phyloP scores from a whole-genome alignment of 306 rosid species.

The Prunus padus region DNA sequence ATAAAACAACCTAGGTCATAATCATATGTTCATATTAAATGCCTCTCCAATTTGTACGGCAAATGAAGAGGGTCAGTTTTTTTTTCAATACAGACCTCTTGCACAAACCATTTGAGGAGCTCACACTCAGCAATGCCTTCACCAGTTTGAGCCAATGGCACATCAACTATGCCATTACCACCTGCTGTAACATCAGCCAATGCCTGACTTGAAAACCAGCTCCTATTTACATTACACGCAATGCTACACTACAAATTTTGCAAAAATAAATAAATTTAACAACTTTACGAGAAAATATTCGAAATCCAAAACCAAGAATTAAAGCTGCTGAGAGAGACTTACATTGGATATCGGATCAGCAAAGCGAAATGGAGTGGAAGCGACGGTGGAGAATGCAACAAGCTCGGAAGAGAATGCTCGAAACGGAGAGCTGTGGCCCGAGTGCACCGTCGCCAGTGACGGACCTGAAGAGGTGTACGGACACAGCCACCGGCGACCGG shows the following conservation, averaged over 20 bases:
- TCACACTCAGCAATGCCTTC: conserved; percentile 99
- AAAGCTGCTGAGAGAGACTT: conserved; percentile 17
- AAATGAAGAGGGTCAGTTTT: background rate
- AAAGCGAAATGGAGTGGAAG: conserved; percentile 20
- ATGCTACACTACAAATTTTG: conserved; percentile 37
- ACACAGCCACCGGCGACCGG: conserved; percentile 25
- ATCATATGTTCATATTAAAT: background rate
- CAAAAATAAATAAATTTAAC: background rate
- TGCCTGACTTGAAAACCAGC: conserved; percentile 56
- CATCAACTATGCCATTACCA: conserved; percentile 55
- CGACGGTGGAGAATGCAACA: conserved; percentile 2
- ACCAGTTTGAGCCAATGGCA: conserved; percentile 95
- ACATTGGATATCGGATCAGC: conserved; percentile 29
- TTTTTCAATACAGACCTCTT: conserved; percentile 49
- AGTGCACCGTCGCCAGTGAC: conserved; percentile 4
- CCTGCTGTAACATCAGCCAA: conserved; percentile 33
- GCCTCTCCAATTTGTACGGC: background rate
- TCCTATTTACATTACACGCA: conserved; percentile 21
- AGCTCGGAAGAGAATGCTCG: conserved; percentile 11
- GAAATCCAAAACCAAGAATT: background rate
- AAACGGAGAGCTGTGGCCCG: conserved; percentile 2
- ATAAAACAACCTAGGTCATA: background rate
- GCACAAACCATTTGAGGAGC: conserved; percentile 92
- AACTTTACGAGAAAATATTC: background rate
- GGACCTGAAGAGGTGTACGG: background rate